Evolutionary conservation across 179 eudicot genomes (phyloP).

Genomic region (Beta lomatogona): DNA sequence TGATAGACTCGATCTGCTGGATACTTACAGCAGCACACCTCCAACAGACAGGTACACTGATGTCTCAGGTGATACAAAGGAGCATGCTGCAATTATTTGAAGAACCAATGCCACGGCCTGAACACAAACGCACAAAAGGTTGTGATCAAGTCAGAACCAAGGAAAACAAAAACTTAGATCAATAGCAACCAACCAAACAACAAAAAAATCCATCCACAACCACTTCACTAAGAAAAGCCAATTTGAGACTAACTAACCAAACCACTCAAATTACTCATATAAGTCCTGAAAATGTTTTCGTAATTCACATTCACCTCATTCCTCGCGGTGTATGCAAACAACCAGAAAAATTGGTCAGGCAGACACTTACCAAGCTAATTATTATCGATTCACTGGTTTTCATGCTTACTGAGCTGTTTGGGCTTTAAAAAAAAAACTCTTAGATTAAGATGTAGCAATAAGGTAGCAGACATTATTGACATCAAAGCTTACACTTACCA

Average conservation of each 20-base stretch:
- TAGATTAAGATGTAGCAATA: constrained; percentile 1
- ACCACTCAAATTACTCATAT: neutral
- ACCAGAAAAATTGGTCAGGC: neutral
- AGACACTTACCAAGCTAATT: neutral
- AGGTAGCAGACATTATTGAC: neutral
- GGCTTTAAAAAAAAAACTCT: neutral
- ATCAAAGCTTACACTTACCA: neutral
- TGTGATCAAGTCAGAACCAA: constrained; percentile 16
- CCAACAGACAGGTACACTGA: constrained; percentile 80
- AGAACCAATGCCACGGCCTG: constrained; percentile 75
- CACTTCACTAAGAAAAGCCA: neutral
- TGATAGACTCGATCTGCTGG: neutral
- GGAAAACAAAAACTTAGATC: neutral
- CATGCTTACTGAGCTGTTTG: neutral
- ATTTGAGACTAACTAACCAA: neutral
- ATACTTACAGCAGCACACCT: constrained; percentile 79
- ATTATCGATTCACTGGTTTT: neutral
- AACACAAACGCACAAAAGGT: constrained; percentile 20
- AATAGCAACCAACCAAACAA: constrained; percentile 9
- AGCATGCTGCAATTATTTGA: constrained; percentile 67
- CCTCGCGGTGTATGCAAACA: neutral
- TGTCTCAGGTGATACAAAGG: constrained; percentile 44
- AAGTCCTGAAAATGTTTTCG: neutral
- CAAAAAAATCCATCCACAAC: neutral
- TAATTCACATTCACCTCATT: neutral